Percentiles rank a stretch among this genome's conserved stretches.
phyloP scores from a whole-genome alignment of 352 stramenopile species.

The Globisporangium mamillatum region DNA sequence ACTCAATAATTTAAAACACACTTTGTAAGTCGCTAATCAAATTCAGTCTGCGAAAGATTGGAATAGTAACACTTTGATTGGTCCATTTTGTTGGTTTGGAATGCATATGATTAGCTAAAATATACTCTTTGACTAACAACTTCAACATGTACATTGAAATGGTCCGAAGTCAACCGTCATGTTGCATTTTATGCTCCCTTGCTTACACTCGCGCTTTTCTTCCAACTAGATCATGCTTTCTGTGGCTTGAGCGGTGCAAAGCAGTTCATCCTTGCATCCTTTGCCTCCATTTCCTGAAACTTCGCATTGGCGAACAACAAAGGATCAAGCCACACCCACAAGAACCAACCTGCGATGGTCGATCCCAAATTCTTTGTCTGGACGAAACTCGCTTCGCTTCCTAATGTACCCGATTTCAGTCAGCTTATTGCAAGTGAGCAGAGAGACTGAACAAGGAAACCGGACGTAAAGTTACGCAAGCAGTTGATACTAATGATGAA shows the following conservation, averaged over 20 bases:
- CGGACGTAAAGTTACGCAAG: no score
- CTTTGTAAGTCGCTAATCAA: neutral
- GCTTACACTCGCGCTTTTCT: neutral
- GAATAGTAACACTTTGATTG: neutral
- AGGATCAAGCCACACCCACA: neutral
- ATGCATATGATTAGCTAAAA: neutral
- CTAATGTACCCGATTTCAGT: neutral
- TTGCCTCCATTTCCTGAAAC: neutral
- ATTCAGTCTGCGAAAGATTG: neutral
- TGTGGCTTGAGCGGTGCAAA: neutral
- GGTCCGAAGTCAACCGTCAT: neutral
- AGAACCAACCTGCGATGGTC: neutral
- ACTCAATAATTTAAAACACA: neutral
- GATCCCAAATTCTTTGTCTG: slow-evolving; percentile 21
- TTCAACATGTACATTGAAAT: neutral
- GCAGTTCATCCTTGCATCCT: no score
- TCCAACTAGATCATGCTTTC: neutral
- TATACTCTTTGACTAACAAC: neutral
- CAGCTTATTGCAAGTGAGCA: no score
- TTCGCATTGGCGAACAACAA: neutral
- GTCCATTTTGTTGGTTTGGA: neutral
- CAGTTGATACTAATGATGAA: no score
- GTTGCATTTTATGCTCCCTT: neutral
- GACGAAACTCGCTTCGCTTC: slow-evolving; percentile 15
- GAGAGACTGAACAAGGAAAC: no score